Conservation (phyloP, 257 asterid species). For the Solanum boliviense region DNA sequence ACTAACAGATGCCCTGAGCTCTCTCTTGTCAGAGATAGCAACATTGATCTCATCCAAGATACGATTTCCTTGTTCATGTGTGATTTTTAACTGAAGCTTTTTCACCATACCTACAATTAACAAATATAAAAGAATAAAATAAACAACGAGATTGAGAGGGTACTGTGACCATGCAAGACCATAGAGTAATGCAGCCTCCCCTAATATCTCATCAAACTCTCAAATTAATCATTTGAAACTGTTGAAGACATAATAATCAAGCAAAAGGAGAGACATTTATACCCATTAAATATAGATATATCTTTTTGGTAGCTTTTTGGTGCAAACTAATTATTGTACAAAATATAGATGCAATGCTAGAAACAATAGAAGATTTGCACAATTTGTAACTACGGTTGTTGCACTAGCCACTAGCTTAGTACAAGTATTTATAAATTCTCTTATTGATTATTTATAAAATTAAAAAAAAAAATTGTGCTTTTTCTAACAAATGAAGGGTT, state of each 20-base stretch:
- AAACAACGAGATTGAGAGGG: background rate
- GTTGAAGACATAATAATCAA: background rate
- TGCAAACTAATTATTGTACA: background rate
- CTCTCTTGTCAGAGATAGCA: conserved; percentile 53
- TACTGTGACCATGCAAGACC: background rate
- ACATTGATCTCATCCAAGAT: conserved; percentile 30
- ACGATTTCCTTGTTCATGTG: conserved; percentile 46
- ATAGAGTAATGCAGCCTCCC: background rate
- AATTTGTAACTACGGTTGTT: background rate
- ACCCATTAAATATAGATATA: background rate
- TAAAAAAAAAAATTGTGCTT: background rate
- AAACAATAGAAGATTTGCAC: background rate
- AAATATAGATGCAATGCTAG: background rate
- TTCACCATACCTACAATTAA: conserved; percentile 67
- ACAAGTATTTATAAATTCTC: background rate
- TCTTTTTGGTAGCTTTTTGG: background rate
- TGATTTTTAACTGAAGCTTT: conserved; percentile 41
- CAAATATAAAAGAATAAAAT: background rate
- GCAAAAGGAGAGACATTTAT: background rate
- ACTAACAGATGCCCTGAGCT: conserved; percentile 27
- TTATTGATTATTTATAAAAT: background rate
- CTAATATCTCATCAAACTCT: background rate
- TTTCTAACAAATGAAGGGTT: background rate
- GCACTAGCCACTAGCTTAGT: background rate
- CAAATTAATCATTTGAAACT: too few species aligned